Base-by-base conservation (phyloP, 805 yeast species). In the Nakazawaea populi region DNA sequence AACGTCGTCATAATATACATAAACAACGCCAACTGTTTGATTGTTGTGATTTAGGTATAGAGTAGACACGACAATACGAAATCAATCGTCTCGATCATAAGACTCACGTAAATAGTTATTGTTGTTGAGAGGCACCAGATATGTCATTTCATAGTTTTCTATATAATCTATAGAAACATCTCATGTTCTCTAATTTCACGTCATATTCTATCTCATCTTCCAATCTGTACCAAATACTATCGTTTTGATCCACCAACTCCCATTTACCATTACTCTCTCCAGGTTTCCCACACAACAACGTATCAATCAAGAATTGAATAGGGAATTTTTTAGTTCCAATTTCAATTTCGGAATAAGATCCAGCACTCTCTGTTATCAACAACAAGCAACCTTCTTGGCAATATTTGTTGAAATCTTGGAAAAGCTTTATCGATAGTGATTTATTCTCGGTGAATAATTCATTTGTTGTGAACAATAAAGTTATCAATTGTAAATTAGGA, bases 361-460 rank as follows among this genome's bases (percentile, higher is more conserved):
- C 96, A 0, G 97, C 97, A 67, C 94, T 85, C 60, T 89, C 97
- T 1, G 88, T 79, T 28, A 89, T 80, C 43, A 90, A 70, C 36
- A 89, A 65, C 31, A 77, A 64, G 12, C 88, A 67, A 0, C 91
- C 94, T 1, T 64, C 50, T 36, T 66, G 61, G 64, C 95, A 87
- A 6, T 61, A 41, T 5, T 60, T 55, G 49, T 79, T 75, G 52
- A 89, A 64, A 9, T 67, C 61, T 53, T 82, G 82, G 48, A 89
- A 69, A 47, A 86, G 71, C 49, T 74, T 68, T 38, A 88, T 75
- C 5, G 95, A 77, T 42, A 74, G 79, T 0, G 79, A 68, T 58
- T 77, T 80, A 54, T 88, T 78, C 54, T 82, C 89, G 12, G 84
- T 75, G 60, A 89, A 89, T 9, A 89, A 71, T 65, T 89, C 97